A percentile compares a stretch with the other conserved stretches of the same genome.
Evolutionary conservation across 805 yeast genomes (phyloP).

Genomic region (Metschnikowia lunata): DNA sequence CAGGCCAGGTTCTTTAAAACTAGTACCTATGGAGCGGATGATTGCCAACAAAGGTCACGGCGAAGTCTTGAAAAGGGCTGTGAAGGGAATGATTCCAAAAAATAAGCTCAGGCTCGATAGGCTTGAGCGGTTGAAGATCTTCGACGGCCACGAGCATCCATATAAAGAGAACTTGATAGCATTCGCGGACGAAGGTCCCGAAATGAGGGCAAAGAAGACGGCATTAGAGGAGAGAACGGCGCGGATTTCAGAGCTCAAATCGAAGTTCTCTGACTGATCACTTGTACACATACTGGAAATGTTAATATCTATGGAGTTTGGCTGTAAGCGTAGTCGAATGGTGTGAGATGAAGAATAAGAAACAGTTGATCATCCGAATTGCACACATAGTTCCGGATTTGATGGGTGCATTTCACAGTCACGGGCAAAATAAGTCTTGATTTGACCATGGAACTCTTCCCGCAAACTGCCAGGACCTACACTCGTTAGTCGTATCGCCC

Average conservation of each 20-base stretch:
- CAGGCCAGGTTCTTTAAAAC: slow-evolving; percentile 84
- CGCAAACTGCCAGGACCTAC: too few species aligned
- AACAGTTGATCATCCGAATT: too few species aligned
- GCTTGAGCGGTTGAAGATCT: slow-evolving; percentile 77
- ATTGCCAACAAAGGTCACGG: slow-evolving; percentile 77
- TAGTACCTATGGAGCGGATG: slow-evolving; percentile 75
- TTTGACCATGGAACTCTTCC: too few species aligned
- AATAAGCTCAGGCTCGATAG: slow-evolving; percentile 76
- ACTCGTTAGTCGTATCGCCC: too few species aligned
- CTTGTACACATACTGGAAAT: slow-evolving; percentile 7
- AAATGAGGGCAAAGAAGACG: slow-evolving; percentile 42
- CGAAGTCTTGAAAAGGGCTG: slow-evolving; percentile 84
- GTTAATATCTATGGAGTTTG: background rate
- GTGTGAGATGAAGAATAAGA: too few species aligned
- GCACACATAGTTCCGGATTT: too few species aligned
- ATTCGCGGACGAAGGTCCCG: slow-evolving; percentile 70
- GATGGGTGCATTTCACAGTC: too few species aligned
- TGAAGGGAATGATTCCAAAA: slow-evolving; percentile 94
- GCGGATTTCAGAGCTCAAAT: slow-evolving; percentile 30
- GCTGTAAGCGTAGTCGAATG: too few species aligned
- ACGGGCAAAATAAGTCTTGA: too few species aligned
- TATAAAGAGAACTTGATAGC: slow-evolving; percentile 80
- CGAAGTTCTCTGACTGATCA: slow-evolving; percentile 21
- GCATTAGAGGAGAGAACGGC: slow-evolving; percentile 34
- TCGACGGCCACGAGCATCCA: slow-evolving; percentile 86